Base-by-base conservation (phyloP, 1,139 yeast genomes). In the Candida buenavistaensis region DNA sequence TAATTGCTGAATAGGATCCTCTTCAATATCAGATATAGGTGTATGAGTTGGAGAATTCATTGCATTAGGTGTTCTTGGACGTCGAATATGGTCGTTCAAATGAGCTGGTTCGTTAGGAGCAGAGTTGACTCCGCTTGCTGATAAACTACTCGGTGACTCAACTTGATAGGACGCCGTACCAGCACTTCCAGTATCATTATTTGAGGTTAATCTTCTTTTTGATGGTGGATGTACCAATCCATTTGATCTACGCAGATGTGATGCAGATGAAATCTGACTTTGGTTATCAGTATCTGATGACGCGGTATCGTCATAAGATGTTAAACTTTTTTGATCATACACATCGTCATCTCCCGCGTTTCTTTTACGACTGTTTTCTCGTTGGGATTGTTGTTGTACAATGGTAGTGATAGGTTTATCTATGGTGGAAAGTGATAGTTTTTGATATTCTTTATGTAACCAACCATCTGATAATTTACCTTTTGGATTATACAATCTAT, bases 1-100 rank as follows among this genome's bases (percentile, higher is more conserved):
- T 13, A 76, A 59, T 40, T 69, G 78, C 35, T 63, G 71, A 2
- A 63, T 57, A 24, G 51, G 59, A 12, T 62, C 67, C 27, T 65
- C 71, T 28, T 64, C 70, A 13, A 59, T 49, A 35, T 67, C 74
- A 7, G 69, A 61, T 4, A 64, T 50, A 0, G 73, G 72, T 6
- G 72, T 62, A 30, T 55, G 63, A 0, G 67, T 50, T 9, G 66
- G 67, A 2, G 67, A 59, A 35, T 58, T 59, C 29, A 59, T 47
- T 4, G 51, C 61, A 14, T 51, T 54, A 2, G 69, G 65, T 1
- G 68, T 62, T 26, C 65, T 51, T 16, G 67, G 67, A 32, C 44
- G 54, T 33, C 40, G 39, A 11, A 39, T 28, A 14, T 44, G 32
- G 16, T 35, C 42, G 31, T 11, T n/a, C 22, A 29, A 29, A 14